Evolutionary conservation across 306 rosid genomes (phyloP).

Genomic region (Clitoria ternatea): DNA sequence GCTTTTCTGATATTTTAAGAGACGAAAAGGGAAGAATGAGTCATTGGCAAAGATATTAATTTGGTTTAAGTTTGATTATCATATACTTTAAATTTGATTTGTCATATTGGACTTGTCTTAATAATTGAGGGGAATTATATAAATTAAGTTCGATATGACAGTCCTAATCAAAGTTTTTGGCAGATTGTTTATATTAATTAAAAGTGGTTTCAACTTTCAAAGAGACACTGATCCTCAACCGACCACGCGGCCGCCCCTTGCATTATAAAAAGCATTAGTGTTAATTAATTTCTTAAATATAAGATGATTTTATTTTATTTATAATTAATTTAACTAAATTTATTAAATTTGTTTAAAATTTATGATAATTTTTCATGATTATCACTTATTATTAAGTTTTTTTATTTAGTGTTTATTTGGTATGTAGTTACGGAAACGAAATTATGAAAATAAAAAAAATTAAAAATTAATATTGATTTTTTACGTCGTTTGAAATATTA

Average conservation of each 20-base stretch:
- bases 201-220: constrained; percentile 22
- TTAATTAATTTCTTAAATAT: too few relatives aligned
- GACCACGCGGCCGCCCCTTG: constrained; percentile 34
- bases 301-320: too few relatives aligned
- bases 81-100: too few relatives aligned
- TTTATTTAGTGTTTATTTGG: too few relatives aligned
- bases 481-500: too few relatives aligned
- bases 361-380: too few relatives aligned
- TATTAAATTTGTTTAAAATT: too few relatives aligned
- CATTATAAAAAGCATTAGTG: constrained; percentile 24
- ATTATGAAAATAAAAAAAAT: too few relatives aligned
- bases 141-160: not conserved
- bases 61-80: not conserved
- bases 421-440: too few relatives aligned
- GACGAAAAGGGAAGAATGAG: not conserved
- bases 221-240: constrained; percentile 16
- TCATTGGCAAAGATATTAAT: not conserved
- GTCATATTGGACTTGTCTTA: not conserved
- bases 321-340: too few relatives aligned
- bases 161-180: constrained; percentile 31
- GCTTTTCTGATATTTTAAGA: not conserved
- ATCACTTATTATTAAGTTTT: too few relatives aligned
- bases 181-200: not conserved
- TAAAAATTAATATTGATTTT: too few relatives aligned
- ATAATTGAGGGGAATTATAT: not conserved